phyloP scores from a whole-genome alignment of 306 rosid species.

The Sindora glabra region DNA sequence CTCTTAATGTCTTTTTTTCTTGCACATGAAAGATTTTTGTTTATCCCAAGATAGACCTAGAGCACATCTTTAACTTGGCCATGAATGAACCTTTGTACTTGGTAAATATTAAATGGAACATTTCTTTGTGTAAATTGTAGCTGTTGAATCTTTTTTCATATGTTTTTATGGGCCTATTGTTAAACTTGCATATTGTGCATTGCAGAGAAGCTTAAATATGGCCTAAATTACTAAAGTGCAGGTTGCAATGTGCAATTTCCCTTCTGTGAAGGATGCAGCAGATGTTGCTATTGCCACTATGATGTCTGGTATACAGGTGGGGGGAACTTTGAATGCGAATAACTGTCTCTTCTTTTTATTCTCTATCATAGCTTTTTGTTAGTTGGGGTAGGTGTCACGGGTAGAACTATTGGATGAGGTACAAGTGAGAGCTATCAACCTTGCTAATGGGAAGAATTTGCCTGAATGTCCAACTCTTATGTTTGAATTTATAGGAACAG shows the following conservation, averaged over 20 bases:
- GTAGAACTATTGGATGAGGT: slow-evolving; percentile 94
- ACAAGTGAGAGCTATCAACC: slow-evolving; percentile 82
- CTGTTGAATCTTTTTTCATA: not conserved
- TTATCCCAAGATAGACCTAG: no score
- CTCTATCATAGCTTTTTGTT: slow-evolving; percentile 4
- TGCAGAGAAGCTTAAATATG: slow-evolving; percentile 8
- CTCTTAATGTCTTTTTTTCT: no score
- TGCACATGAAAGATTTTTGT: no score
- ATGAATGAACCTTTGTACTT: no score
- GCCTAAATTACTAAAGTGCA: slow-evolving; percentile 27
- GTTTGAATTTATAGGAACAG: slow-evolving; percentile 96
- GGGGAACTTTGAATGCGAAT: slow-evolving; percentile 29
- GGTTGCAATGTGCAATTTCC: slow-evolving; percentile 98
- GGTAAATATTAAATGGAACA: no score
- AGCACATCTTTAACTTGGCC: no score
- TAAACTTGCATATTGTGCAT: slow-evolving; percentile 3
- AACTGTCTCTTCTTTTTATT: slow-evolving; percentile 3
- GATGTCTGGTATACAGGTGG: slow-evolving; percentile 97
- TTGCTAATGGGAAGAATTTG: slow-evolving; percentile 79
- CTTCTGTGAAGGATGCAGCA: slow-evolving; percentile 87
- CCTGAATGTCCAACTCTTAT: slow-evolving; percentile 77
- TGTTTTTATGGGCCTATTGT: not conserved
- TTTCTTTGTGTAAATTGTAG: no score
- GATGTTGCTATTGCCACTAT: slow-evolving; percentile 91
- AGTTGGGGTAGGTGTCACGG: slow-evolving; percentile 69